Conservation (phyloP, 2,329 filamentous ascomycete genomes). For the Fusarium domesticum region DNA sequence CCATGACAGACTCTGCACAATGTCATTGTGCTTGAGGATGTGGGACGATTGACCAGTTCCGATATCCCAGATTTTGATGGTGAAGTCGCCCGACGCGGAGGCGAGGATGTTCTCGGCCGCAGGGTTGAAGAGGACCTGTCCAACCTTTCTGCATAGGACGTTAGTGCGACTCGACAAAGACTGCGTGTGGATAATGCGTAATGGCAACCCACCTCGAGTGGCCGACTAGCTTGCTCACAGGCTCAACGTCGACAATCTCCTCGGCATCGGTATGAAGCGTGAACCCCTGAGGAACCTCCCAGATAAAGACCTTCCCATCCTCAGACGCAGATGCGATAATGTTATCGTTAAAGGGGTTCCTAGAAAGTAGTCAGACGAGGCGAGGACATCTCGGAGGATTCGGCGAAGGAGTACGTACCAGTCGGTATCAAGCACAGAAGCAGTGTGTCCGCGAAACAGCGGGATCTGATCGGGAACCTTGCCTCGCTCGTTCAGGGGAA, state of each 20-base stretch:
- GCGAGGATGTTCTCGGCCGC: conserved; percentile 93
- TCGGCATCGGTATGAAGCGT: conserved; percentile 81
- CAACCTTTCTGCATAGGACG: conserved; percentile 72
- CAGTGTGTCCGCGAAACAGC: conserved; percentile 93
- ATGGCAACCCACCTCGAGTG: conserved; percentile 68
- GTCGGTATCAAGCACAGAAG: conserved; percentile 93
- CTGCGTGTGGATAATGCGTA: not conserved
- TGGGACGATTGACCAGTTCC: conserved; percentile 71
- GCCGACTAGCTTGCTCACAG: conserved; percentile 76
- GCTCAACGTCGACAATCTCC: conserved; percentile 76
- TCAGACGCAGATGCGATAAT: conserved; percentile 92
- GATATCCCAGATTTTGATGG: conserved; percentile 94
- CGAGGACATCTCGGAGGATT: conserved; percentile 5
- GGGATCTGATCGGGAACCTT: conserved; percentile 91
- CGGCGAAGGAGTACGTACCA: conserved; percentile 58
- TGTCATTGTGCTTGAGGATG: conserved; percentile 80
- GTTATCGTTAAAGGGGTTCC: conserved; percentile 94
- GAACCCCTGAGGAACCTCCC: conserved; percentile 89
- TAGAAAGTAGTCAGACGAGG: conserved; percentile 35
- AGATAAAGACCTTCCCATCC: conserved; percentile 95
- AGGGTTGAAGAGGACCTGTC: conserved; percentile 97
- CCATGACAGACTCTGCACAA: conserved; percentile 95
- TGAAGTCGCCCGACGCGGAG: conserved; percentile 91
- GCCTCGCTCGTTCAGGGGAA: conserved; percentile 84
- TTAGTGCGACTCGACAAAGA: conserved; percentile 14